phyloP scores from a whole-genome alignment of 257 asterid genomes.

The Marsdenia floribunda region DNA sequence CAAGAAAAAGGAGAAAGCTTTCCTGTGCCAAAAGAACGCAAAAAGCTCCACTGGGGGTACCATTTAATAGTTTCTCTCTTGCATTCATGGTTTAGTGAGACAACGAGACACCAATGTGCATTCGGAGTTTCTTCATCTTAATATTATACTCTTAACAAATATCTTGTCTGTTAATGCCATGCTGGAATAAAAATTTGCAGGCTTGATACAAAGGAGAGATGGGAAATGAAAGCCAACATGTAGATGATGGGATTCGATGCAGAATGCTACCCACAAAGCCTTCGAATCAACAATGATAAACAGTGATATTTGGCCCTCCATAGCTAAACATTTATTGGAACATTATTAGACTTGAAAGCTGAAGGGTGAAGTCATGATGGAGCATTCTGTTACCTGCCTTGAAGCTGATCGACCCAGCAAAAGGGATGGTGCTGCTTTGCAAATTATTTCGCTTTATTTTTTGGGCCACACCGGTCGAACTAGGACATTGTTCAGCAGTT shows the following conservation, averaged over 20 bases:
- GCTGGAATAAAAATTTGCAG: constrained; percentile 23
- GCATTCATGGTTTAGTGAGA: neutral
- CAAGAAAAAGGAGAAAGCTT: constrained; percentile 25
- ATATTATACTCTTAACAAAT: too few species aligned
- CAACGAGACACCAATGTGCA: constrained; percentile 1
- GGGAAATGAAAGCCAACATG: constrained; percentile 96
- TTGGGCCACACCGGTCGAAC: neutral
- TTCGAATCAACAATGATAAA: neutral
- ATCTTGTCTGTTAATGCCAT: neutral
- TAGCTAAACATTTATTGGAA: neutral
- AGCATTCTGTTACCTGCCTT: neutral
- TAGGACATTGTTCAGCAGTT: neutral
- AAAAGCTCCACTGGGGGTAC: constrained; percentile 86
- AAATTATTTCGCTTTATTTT: neutral
- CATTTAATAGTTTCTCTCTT: neutral
- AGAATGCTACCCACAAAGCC: neutral
- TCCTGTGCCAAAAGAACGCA: constrained; percentile 31
- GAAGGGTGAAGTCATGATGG: neutral
- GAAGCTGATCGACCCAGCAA: neutral
- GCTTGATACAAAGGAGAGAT: constrained; percentile 75
- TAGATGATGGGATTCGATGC: constrained; percentile 13
- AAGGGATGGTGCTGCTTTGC: neutral
- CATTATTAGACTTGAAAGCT: neutral
- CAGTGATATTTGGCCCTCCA: neutral
- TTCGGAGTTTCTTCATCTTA: neutral